phyloP scores from a whole-genome alignment of 2,329 filamentous ascomycete species.

The Colletotrichum acutatum region DNA sequence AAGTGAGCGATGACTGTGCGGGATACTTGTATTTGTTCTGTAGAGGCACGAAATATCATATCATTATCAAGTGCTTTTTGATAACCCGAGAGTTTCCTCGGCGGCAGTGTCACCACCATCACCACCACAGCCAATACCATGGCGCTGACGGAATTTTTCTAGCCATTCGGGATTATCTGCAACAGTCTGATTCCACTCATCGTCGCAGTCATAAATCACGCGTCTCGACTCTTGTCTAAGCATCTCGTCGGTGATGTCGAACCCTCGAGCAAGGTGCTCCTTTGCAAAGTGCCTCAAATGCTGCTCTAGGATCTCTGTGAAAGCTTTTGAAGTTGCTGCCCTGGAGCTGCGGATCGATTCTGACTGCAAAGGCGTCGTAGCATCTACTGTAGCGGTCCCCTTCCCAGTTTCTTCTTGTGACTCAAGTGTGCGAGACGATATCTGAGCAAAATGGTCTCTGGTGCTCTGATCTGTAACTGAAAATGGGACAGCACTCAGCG shows the following conservation, averaged over 20 bases:
- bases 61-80: neutral
- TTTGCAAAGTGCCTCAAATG: conserved; percentile 12
- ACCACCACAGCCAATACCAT: neutral
- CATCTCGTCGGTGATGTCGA: conserved; percentile 40
- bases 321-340: conserved; percentile 13
- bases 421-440: conserved; percentile 11
- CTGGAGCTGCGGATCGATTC: conserved; percentile 1
- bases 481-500: conserved; percentile 39
- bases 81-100: neutral
- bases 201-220: conserved; percentile 40
- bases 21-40: no score
- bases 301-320: conserved; percentile 16
- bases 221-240: conserved; percentile 41
- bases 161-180: conserved; percentile 44
- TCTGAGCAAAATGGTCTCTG: conserved; percentile 38
- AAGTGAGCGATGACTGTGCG: neutral
- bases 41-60: neutral
- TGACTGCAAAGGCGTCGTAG: neutral
- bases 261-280: neutral
- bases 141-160: conserved; percentile 37
- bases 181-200: conserved; percentile 43
- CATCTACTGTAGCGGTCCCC: no score
- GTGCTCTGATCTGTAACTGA: conserved; percentile 40
- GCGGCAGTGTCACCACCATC: neutral
- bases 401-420: neutral